Base-by-base conservation (phyloP, 768 basidiomycete species). In the Clitopilus passeckerianus region DNA sequence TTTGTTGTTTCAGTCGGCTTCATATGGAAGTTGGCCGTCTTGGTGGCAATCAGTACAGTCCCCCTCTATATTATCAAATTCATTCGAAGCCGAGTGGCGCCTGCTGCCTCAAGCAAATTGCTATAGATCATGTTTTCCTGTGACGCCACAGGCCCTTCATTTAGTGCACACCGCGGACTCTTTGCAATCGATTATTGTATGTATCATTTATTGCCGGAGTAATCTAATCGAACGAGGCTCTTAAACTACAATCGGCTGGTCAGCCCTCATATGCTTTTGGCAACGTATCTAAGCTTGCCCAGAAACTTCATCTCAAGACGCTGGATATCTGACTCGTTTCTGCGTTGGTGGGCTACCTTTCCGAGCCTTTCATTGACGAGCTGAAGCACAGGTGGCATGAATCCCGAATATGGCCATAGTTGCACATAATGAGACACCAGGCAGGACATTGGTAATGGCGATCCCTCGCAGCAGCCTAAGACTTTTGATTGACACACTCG, bases 11-110 rank as follows among this genome's bases (percentile, higher is more conserved):
- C 96, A 5, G 68, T 85, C 34, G 83, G 85, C 22, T 99, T 98
- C 74, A 85, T 87, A 20, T 95, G 92, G 93, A 98, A 98, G 74
- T 91, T 97, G 12, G 90, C 90, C 0, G 85, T 96, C 53, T 97
- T 98, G 67, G 95, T 99, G 2, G 93, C 90, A 6, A 84, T 99
- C 73, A 96, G 94, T 65, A 90, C 95, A 6, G 77, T 96, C 61
- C 97, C 97, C 6, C 74, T 99, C 44, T 97, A 90, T 70, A 81
- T 96, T 64, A 85, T 96, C 77, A 98, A 97, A 74, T 70, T 90
- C 60, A 86, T 96, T 65, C 86, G 88, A 66, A 86, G 87, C 75
- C 82, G 89, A 70, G 78, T 98, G 58, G 89, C 94, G 14, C 97
- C 97, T 50, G 94, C 96, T 46, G 89, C 89, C 53, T 96, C 94